Percentiles rank a stretch among this genome's conserved stretches.
phyloP scores from a whole-genome alignment of 306 rosid genomes.

The Elaeagnus macrophylla region DNA sequence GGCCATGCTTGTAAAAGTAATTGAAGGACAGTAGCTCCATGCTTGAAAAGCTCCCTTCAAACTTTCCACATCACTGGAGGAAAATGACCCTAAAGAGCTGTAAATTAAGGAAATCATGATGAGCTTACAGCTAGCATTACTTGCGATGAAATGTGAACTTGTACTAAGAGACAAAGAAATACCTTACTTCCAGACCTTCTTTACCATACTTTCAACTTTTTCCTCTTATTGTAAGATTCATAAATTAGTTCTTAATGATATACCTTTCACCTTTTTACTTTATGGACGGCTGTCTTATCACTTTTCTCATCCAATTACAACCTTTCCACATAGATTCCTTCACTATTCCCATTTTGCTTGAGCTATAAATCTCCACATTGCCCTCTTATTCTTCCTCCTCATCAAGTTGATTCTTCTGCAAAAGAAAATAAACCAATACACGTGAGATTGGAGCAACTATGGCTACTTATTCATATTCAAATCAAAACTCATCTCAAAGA shows the following conservation, averaged over 20 bases:
- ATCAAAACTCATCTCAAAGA: slow-evolving; percentile 52
- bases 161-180: slow-evolving; percentile 25
- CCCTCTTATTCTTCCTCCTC: slow-evolving; percentile 4
- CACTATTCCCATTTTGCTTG: slow-evolving; percentile 20
- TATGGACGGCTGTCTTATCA: slow-evolving; percentile 62
- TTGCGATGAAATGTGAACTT: slow-evolving; percentile 29
- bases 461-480: slow-evolving; percentile 36
- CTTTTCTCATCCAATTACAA: slow-evolving; percentile 28
- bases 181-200: slow-evolving; percentile 48
- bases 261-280: slow-evolving; percentile 30
- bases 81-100: too few species aligned
- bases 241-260: slow-evolving; percentile 6
- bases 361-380: slow-evolving; percentile 33
- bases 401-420: slow-evolving; percentile 13
- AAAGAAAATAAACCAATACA: slow-evolving; percentile 4
- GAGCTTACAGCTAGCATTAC: slow-evolving; percentile 19
- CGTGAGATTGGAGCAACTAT: slow-evolving; percentile 20
- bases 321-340: slow-evolving; percentile 57
- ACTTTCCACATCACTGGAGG: too few species aligned
- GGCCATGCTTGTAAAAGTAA: too few species aligned
- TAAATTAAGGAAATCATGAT: too few species aligned
- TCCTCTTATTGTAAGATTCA: slow-evolving; percentile 11
- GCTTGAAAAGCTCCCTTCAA: too few species aligned
- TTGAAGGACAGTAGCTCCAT: too few species aligned
- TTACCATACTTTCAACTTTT: slow-evolving; percentile 18